These are phyloP conservation scores for Neonectria ditissima DNA, from an alignment of 2,329 filamentous ascomycete genomes.

Conservation along the genomic window DNA sequence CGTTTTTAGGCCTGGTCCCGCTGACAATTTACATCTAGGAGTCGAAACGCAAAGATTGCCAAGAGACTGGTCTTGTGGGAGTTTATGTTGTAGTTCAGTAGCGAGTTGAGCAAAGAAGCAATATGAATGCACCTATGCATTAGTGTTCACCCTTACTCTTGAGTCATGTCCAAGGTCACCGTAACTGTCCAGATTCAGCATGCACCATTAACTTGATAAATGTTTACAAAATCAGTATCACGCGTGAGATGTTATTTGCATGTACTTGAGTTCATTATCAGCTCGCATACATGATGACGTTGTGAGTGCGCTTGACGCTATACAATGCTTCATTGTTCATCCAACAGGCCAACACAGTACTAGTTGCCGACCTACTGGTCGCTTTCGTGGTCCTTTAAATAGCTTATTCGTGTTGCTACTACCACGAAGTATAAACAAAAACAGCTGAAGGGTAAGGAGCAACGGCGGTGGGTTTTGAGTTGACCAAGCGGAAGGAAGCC, in stretches of 20 bases:
- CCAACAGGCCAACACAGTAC: not conserved
- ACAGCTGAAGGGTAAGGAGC: not conserved
- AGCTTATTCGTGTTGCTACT: too few relatives aligned
- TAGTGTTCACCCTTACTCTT: not conserved
- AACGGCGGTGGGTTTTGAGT: not conserved
- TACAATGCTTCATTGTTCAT: conserved; percentile 11
- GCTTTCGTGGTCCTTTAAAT: too few relatives aligned
- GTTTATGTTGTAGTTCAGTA: conserved; percentile 1
- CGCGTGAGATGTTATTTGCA: too few relatives aligned
- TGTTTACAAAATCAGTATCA: not conserved
- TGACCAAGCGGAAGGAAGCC: not conserved
- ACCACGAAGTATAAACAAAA: too few relatives aligned
- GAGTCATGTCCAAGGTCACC: not conserved
- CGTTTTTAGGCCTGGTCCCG: not conserved
- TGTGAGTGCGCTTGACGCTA: not conserved
- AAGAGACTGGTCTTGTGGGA: not conserved
- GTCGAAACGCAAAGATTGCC: conserved; percentile 11
- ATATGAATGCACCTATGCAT: not conserved
- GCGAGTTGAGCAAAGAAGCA: conserved; percentile 10
- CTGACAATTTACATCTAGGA: conserved; percentile 11
- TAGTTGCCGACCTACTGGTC: conserved; percentile 13
- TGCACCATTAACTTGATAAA: not conserved
- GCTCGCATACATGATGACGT: not conserved
- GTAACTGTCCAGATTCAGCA: not conserved
- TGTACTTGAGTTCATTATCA: not conserved